Base-by-base conservation (phyloP, 1,139 yeast genomes). In the Hyphopichia khmerensis region DNA sequence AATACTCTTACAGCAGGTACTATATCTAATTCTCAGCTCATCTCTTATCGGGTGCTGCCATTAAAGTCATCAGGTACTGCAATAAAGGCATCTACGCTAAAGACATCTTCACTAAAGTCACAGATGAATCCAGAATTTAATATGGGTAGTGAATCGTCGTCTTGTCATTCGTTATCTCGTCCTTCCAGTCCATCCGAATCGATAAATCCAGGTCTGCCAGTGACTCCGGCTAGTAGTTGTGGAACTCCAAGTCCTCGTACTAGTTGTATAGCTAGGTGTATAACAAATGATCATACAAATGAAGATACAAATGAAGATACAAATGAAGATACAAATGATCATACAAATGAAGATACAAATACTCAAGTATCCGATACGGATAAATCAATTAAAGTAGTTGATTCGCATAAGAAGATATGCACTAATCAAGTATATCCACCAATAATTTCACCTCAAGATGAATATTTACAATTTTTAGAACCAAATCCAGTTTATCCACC, bases 401-500 rank as follows among this genome's bases (percentile, higher is more conserved):
- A 9, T 21, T 21, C 24, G 24, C 24, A 21, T n/a, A n/a, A n/a
- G n/a, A n/a, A n/a, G n/a, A n/a, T 21, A 21, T 21, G 24, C 24
- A 9, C 24, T 21, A 27, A 27, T 15, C 5, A 17, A 32, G 15
- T 32, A 17, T 17, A 5, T 11, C 39, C 23, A 5, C 29, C 30
- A 9, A 14, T 27, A 7, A 13, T 4, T 3, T 33, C 41, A 7
- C 33, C 48, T 24, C 54, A 51, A 19, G 59, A 51, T 24, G 62
- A 52, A 41, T 63, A 49, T 49, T 61, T 75, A 38, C 67, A 61
- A 42, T 64, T 70, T 45, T 59, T 80, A 15, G 83, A 80, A 43
- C 82, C 82, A 1, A 26, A 38, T 2, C 84, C 85, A 1, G 76
- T 71, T 0, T 49, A 41, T 4, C 82, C 85, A 1, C 84, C 85